Evolutionary conservation across 78 protist species (phyloP).

Genomic region (Dictyostelium purpureum): DNA sequence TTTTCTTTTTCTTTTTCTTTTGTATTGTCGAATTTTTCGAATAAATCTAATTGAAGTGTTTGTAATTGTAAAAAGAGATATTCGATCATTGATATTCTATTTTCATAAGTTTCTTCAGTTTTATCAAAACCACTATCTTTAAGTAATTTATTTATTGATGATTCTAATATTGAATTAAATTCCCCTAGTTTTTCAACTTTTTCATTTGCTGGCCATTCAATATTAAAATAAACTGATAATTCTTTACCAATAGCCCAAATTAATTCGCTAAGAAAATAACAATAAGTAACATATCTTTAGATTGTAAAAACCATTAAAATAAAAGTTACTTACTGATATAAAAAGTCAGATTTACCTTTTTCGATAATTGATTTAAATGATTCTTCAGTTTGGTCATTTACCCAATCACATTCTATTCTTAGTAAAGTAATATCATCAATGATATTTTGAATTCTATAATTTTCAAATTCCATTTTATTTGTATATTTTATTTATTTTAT

Average conservation of each 20-base stretch:
- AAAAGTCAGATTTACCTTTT: conserved; percentile 48
- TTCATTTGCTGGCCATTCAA: conserved; percentile 46
- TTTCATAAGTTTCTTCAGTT: background rate
- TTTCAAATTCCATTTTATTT: background rate
- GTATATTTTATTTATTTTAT: background rate
- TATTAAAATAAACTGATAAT: conserved; percentile 40
- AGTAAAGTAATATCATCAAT: conserved; percentile 30
- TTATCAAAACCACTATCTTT: background rate
- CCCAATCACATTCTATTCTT: conserved; percentile 74
- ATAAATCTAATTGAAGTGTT: conserved; percentile 57
- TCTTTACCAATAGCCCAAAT: conserved; percentile 69
- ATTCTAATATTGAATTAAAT: background rate
- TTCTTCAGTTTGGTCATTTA: conserved; percentile 62
- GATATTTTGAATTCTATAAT: conserved; percentile 15
- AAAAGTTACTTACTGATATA: conserved; percentile 27
- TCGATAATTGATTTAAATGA: conserved; percentile 55
- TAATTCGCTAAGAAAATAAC: conserved; percentile 12
- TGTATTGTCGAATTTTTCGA: background rate
- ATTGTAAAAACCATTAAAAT: no score
- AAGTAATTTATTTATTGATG: conserved; percentile 6
- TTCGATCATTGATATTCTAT: conserved; percentile 23
- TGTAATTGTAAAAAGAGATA: conserved; percentile 40
- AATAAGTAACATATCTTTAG: background rate
- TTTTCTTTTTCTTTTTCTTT: background rate
- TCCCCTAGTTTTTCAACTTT: conserved; percentile 30